Conservation (phyloP, 1,139 yeast genomes). For the Casaregolazyma suthepensis region DNA sequence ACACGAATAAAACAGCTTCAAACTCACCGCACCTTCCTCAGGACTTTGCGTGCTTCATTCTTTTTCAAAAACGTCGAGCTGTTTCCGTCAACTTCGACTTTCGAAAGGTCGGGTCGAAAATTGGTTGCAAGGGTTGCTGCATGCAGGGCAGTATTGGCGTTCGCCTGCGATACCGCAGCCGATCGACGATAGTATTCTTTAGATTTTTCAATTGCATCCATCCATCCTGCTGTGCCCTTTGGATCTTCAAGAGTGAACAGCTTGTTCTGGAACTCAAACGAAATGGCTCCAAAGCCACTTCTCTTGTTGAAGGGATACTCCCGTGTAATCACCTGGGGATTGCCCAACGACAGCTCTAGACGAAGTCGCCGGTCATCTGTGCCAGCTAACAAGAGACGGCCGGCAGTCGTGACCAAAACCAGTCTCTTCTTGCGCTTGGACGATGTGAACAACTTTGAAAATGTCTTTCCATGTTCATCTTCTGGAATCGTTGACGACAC, state of each 20-base stretch:
- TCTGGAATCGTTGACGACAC: conserved; percentile 18
- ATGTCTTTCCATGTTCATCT: conserved; percentile 23
- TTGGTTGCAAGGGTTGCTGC: conserved; percentile 28
- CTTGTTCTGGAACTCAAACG: conserved; percentile 32
- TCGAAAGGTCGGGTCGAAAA: not conserved
- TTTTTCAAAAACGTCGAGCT: conserved; percentile 21
- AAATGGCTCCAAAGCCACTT: conserved; percentile 25
- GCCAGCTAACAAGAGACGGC: conserved; percentile 29
- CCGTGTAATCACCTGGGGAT: conserved; percentile 30
- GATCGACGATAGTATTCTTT: conserved; percentile 27
- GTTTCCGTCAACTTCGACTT: conserved; percentile 14
- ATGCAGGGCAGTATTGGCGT: conserved; percentile 32
- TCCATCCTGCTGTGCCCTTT: conserved; percentile 31
- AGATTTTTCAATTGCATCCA: conserved; percentile 27
- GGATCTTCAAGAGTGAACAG: conserved; percentile 34
- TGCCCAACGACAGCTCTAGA: conserved; percentile 30
- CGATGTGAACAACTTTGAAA: conserved; percentile 29
- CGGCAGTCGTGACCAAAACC: conserved; percentile 32
- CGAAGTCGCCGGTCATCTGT: conserved; percentile 29
- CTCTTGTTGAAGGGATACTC: conserved; percentile 31
- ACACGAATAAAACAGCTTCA: conserved; percentile 2
- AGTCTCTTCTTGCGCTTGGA: conserved; percentile 28
- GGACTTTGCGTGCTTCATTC: conserved; percentile 19
- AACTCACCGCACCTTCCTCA: conserved; percentile 10
- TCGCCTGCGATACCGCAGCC: conserved; percentile 18